Percentiles rank a stretch among this genome's conserved stretches.
phyloP scores from a whole-genome alignment of 257 asterid species.

The Verbascum thapsus region DNA sequence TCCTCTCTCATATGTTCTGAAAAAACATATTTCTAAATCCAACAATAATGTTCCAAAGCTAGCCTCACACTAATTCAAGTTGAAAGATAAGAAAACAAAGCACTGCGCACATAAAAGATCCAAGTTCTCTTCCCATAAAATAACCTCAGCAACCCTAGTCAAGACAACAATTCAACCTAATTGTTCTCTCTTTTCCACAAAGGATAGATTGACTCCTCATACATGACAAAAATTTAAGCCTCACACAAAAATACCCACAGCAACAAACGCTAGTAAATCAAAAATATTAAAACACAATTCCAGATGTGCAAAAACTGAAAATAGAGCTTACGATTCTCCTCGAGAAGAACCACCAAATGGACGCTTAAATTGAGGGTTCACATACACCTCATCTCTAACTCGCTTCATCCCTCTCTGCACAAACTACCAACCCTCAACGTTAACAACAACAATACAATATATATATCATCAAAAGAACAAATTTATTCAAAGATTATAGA shows the following conservation, averaged over 20 bases:
- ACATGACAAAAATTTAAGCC: constrained; percentile 17
- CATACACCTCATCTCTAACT: constrained; percentile 62
- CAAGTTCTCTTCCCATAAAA: constrained; percentile 31
- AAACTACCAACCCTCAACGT: constrained; percentile 35
- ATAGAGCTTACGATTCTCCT: constrained; percentile 57
- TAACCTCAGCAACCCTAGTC: constrained; percentile 31
- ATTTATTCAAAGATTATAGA: constrained; percentile 18
- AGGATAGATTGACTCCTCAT: constrained; percentile 23
- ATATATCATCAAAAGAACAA: not conserved
- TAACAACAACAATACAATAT: constrained; percentile 27
- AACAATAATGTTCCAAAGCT: constrained; percentile 8
- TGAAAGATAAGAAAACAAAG: constrained; percentile 20
- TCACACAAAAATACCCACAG: constrained; percentile 4
- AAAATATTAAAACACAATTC: constrained; percentile 16
- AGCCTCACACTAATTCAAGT: constrained; percentile 12
- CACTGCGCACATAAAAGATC: constrained; percentile 38
- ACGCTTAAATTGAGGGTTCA: constrained; percentile 68
- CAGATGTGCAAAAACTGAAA: not conserved
- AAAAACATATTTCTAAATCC: not conserved
- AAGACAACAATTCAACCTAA: constrained; percentile 24
- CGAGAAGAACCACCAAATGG: constrained; percentile 55
- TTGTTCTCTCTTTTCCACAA: constrained; percentile 25
- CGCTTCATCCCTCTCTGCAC: constrained; percentile 80
- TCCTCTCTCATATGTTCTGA: constrained; percentile 15
- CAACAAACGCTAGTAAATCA: constrained; percentile 27